Base-by-base conservation (phyloP, 148 eudicot species). In the Tetragonia tetragonoides region DNA sequence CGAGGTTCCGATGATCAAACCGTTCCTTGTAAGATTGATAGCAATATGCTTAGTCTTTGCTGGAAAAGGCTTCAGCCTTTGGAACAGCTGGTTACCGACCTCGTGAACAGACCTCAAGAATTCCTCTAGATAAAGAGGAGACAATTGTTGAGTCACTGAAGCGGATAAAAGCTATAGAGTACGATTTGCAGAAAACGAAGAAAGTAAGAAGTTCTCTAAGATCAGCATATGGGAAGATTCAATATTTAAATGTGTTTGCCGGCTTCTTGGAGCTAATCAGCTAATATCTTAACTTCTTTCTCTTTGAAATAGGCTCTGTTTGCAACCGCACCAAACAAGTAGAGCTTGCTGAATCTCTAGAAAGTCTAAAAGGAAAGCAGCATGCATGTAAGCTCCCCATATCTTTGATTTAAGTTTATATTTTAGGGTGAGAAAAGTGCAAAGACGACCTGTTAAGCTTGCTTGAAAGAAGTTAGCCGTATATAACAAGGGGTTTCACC, bases 161-260 rank as follows among this genome's bases (percentile, higher is more conserved):
- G 76, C 93, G 99, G 42, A 95, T 95, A 76, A 95, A 79, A 81
- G 89, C 90, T 66, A 93, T 95, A 63, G 99, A 95, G 83, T 79
- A 87, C 75, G 99, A 95, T 88, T 81, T 95, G 87, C 94, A 91
- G 85, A 95, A 93, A 86, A 95, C 99, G 56, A 95, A 83, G 73
- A 91, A 85, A 80, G 99, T 93, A 83, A 87, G 87, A 51, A 53
- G 39, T 68, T 68, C 34, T 74, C 7, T 61, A 17, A 23, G 60
- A 40, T 51, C 41, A 57, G 40, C 53, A 34, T 66, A 12, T 2
- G 16, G 69, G 59, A 18, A 51, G 12, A 10, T 77, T 53, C 28
- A 61, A 7, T 18, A 6, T 46, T 77, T 65, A 16, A 62, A 16
- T 24, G 49, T 34, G 16, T n/a, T 53, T 21, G 10, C 23, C 46